phyloP scores from a whole-genome alignment of 352 stramenopile genomes.

The Paralagenidium karlingii region DNA sequence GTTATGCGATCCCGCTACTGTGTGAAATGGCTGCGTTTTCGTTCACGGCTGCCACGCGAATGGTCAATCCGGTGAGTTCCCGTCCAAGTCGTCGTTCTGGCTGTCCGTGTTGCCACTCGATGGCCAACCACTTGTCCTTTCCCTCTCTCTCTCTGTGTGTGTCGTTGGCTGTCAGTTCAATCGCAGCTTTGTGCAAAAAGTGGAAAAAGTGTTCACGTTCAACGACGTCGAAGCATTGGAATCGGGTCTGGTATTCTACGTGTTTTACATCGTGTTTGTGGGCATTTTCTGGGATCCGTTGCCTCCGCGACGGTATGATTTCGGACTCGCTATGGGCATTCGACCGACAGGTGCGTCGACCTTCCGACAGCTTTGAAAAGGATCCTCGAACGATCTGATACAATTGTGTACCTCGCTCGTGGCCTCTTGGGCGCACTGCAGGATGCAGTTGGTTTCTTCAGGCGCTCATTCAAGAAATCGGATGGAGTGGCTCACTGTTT shows the following conservation, averaged over 20 bases:
- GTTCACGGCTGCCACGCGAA: slow-evolving; percentile 73
- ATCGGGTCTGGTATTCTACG: slow-evolving; percentile 78
- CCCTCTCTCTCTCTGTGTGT: too few species aligned
- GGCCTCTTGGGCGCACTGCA: slow-evolving; percentile 10
- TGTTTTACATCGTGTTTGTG: slow-evolving; percentile 73
- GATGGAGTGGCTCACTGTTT: slow-evolving; percentile 80
- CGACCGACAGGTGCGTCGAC: slow-evolving; percentile 34
- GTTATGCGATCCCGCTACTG: slow-evolving; percentile 69
- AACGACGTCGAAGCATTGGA: slow-evolving; percentile 78
- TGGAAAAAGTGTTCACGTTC: slow-evolving; percentile 82
- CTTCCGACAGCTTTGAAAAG: too few species aligned
- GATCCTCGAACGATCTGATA: too few species aligned
- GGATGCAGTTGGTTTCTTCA: slow-evolving; percentile 81
- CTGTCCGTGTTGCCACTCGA: slow-evolving; percentile 3
- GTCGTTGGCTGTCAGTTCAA: slow-evolving; percentile 56
- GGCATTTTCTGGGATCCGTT: slow-evolving; percentile 81
- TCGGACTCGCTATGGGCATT: slow-evolving; percentile 56
- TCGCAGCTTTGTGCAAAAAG: slow-evolving; percentile 64
- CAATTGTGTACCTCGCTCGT: background rate
- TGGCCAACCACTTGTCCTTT: too few species aligned
- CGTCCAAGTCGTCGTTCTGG: slow-evolving; percentile 2
- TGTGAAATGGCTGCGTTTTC: slow-evolving; percentile 78
- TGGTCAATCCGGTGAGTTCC: slow-evolving; percentile 69
- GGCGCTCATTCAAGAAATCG: slow-evolving; percentile 71
- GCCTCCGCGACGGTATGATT: slow-evolving; percentile 63